Base-by-base conservation (phyloP, 208 protist species). In the Crithidia fasciculata region DNA sequence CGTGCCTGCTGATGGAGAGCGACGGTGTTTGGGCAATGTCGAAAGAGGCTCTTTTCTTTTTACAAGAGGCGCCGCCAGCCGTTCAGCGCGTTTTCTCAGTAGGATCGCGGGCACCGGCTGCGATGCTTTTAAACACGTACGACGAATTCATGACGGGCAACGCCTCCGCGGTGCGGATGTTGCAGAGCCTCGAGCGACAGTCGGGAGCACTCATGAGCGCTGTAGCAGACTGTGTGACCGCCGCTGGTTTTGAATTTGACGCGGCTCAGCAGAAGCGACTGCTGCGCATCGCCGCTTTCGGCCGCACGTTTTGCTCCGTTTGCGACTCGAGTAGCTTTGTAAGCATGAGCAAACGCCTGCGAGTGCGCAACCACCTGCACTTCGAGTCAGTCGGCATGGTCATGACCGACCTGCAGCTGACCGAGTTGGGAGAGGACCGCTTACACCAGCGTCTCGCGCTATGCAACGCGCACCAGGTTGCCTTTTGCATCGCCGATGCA, bases 251-350 rank as follows among this genome's bases (percentile, higher is more conserved):
- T 68, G 94, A 98, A 73, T 93, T 97, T 36, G 78, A 87, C 10
- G 44, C 81, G 6, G 57, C 63, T 5, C 83, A 95, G 53, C 96
- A 99, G 67, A 91, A 92, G 54, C 71, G 87, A 4, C 74, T 99
- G 28, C 75, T 99, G 16, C 86, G 93, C 60, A 95, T 98, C 7
- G 96, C 98, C 19, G 79, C 84, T 5, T 98, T 98, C 78, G 98
- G 98, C 40, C 98, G 97, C 75, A 95, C 90, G 54, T 98, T 98
- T 80, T 87, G 86, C 45, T 78, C 95, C 2, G 63, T 80, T 12
- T 98, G 92, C 74, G 85, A 96, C 54, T 81, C 94, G 2, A 65
- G 88, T 36, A 61, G 72, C 44, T 98, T 99, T 72, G 87, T 98
- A 10, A 74, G 77, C 39, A 96, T 90, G 62, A 80, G 86, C 59